Conservation (phyloP, 1,139 yeast species). For the Saccharomyces hybrid region DNA sequence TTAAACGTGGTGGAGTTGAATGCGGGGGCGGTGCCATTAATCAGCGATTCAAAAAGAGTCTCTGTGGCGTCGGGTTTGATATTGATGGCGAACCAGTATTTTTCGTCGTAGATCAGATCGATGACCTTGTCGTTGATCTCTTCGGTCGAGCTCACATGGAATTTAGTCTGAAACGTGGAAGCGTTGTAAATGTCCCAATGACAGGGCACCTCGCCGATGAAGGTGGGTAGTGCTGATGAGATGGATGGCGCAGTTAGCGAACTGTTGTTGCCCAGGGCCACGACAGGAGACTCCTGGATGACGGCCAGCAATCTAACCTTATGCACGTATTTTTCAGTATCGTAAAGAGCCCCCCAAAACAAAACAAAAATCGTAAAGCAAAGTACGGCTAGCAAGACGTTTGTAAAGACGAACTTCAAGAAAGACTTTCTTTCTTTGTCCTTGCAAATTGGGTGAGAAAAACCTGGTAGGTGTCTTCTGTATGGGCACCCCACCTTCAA, state of each 20-base stretch:
- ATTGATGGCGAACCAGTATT: constrained; percentile 49
- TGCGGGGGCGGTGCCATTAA: constrained; percentile 21
- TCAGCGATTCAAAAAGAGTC: constrained; percentile 34
- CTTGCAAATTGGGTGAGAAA: constrained; percentile 7
- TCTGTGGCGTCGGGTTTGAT: constrained; percentile 41
- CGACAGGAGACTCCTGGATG: constrained; percentile 10
- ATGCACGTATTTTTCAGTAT: constrained; percentile 8
- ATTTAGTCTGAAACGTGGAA: constrained; percentile 13
- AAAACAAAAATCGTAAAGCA: constrained; percentile 9
- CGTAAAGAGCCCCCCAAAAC: constrained; percentile 12
- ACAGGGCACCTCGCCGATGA: constrained; percentile 15
- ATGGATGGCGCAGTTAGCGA: constrained; percentile 7
- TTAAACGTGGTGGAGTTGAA: constrained; percentile 27
- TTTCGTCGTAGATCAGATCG: constrained; percentile 40
- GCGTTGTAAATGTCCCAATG: constrained; percentile 29
- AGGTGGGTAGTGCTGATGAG: constrained; percentile 12
- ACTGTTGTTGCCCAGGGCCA: background rate
- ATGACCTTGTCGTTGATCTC: constrained; percentile 35
- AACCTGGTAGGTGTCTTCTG: background rate
- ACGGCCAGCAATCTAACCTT: constrained; percentile 12
- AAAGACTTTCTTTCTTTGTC: constrained; percentile 4
- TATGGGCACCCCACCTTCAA: no score
- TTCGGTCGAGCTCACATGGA: constrained; percentile 34
- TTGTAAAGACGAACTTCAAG: constrained; percentile 6
- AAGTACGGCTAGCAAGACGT: constrained; percentile 7